Base-by-base conservation (phyloP, 345 rosid genomes). In the Hypericum androsaemum region DNA sequence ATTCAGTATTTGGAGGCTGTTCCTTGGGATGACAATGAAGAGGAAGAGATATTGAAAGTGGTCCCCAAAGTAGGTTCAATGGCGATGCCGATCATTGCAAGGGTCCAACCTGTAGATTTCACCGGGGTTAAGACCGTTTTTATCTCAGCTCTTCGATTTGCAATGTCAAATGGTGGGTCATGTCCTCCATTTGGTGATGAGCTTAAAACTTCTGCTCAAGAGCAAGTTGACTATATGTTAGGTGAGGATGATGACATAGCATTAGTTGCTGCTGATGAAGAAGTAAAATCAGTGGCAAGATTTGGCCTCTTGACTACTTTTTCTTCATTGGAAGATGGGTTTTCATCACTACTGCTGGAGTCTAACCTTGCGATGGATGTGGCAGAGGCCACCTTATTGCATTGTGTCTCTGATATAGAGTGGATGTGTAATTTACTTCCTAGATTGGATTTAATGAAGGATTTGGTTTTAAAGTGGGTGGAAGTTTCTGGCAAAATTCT, bases 181-280 rank as follows among this genome's bases (percentile, higher is more conserved):
- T 71, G 72, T 49, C 79, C 82, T 17, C 85, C 79, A 45, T 77
- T 84, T 50, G 80, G 67, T 10, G 73, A 74, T 11, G 79, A 92
- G 48, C 89, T 92, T 54, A 92, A 77, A 68, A 66, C 68, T 38
- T 80, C 96, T 49, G 95, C 98, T 40, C 89, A 83, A 63, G 94
- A 92, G 60, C 95, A 92, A 60, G 86, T 88, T 8, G 96, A 92
- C 8, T 81, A 77, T 74, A 85, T 92, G 98, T 62, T 92, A 16
- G 76, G 89, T 2, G 77, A 68, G 60, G 89, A 92, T 53, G 70
- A 74, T 17, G 83, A 92, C 43, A 72, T 63, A 7, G 71, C 77
- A 37, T 63, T 80, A 57, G 65, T 87, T n/a, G 74, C 63, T 7
- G 56, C 78, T 9, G 80, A 81, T 36, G 84, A 80, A 36, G 95